Evolutionary conservation across 306 rosid genomes (phyloP).

Genomic region (Cicer cuneatum): DNA sequence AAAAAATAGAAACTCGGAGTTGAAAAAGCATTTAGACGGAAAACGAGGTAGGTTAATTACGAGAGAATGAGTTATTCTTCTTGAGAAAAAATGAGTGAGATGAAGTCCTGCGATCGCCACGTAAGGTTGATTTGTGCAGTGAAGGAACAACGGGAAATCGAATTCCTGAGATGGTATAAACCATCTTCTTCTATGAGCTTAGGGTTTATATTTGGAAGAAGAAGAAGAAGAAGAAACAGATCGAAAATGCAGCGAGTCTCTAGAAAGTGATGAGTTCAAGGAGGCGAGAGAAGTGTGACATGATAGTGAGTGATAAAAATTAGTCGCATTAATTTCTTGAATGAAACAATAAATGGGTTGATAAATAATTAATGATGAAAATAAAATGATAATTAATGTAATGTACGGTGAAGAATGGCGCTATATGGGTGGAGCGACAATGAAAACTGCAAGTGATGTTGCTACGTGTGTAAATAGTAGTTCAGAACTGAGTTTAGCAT

Average conservation of each 20-base stretch:
- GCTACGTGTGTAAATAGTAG: slow-evolving; percentile 38
- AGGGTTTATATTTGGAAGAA: slow-evolving; percentile 29
- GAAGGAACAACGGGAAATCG: slow-evolving; percentile 68
- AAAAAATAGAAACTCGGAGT: slow-evolving; percentile 37
- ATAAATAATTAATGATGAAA: not conserved
- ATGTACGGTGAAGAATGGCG: slow-evolving; percentile 42
- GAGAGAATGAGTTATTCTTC: slow-evolving; percentile 53
- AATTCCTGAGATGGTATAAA: slow-evolving; percentile 75
- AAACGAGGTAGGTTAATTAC: slow-evolving; percentile 51
- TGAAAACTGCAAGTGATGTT: slow-evolving; percentile 2
- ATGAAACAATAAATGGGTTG: not conserved
- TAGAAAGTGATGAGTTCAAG: slow-evolving; percentile 36
- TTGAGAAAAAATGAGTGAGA: slow-evolving; percentile 50
- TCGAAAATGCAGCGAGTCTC: not conserved
- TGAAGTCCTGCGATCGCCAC: slow-evolving; percentile 52
- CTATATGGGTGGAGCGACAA: slow-evolving; percentile 43
- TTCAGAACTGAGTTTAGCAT: slow-evolving; percentile 12
- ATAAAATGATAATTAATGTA: not conserved
- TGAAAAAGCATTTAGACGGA: slow-evolving; percentile 8
- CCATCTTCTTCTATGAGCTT: slow-evolving; percentile 52
- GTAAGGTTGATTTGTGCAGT: slow-evolving; percentile 45
- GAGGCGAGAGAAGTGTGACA: slow-evolving; percentile 57
- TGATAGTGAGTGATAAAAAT: slow-evolving; percentile 1
- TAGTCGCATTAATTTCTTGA: not conserved
- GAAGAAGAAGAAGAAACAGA: slow-evolving; percentile 25